phyloP scores from a whole-genome alignment of 164 flowering plant genomes.

The Magnolia changhungtana region DNA sequence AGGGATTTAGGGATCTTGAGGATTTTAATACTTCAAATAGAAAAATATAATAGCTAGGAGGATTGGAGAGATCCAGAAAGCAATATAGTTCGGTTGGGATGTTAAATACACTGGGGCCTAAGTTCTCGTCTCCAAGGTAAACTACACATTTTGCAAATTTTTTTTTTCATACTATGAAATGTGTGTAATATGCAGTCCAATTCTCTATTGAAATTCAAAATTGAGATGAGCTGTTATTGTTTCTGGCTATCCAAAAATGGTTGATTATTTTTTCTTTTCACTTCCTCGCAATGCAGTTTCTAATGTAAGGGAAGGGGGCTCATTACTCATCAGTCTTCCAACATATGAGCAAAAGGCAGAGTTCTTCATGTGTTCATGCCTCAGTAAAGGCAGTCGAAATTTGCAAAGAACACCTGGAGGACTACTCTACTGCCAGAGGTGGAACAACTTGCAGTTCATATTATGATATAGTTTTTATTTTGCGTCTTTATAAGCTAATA shows the following conservation, averaged over 20 bases:
- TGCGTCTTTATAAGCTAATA: neutral
- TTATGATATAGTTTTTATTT: too few relatives aligned
- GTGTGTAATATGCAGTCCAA: neutral
- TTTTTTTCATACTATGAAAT: neutral
- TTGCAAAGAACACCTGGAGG: slow-evolving; percentile 89
- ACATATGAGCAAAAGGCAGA: slow-evolving; percentile 75
- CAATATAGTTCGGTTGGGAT: too few relatives aligned
- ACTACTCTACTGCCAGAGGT: slow-evolving; percentile 73
- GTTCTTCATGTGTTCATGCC: slow-evolving; percentile 75
- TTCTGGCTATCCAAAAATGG: neutral
- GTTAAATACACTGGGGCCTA: too few relatives aligned
- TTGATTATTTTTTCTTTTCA: neutral
- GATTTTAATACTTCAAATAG: too few relatives aligned
- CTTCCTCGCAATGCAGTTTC: slow-evolving; percentile 77
- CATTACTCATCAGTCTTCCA: slow-evolving; percentile 44
- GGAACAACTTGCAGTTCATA: slow-evolving; percentile 79
- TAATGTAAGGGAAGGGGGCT: slow-evolving; percentile 80
- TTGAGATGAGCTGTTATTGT: neutral
- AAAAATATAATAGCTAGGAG: too few relatives aligned
- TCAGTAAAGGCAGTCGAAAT: slow-evolving; percentile 67
- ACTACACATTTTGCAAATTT: neutral
- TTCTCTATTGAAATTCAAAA: neutral
- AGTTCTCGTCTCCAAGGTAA: too few relatives aligned
- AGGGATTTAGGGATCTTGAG: too few relatives aligned
- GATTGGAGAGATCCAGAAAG: too few relatives aligned